phyloP scores from a whole-genome alignment of 495 filamentous ascomycete species.

The Aspergillus affinis region DNA sequence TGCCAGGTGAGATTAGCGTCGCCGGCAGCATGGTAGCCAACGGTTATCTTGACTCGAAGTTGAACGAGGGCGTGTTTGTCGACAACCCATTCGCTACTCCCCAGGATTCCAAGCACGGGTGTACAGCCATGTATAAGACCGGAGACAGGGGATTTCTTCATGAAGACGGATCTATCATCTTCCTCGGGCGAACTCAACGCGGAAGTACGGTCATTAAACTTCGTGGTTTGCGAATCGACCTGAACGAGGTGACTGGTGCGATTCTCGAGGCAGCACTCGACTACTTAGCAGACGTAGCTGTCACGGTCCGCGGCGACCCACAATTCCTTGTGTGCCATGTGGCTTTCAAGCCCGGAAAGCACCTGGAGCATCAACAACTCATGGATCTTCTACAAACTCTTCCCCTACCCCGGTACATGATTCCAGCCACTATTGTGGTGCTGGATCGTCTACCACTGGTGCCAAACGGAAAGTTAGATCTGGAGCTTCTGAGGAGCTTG shows the following conservation, averaged over 20 bases:
- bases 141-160: slow-evolving; percentile 18
- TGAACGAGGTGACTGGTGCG: slow-evolving; percentile 41
- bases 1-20: slow-evolving; percentile 38
- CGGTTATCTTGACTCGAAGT: slow-evolving; percentile 35
- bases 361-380: background rate
- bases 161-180: slow-evolving; percentile 28
- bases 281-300: slow-evolving; percentile 28
- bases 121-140: slow-evolving; percentile 27
- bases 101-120: slow-evolving; percentile 10
- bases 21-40: slow-evolving; percentile 35
- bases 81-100: background rate
- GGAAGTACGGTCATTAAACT: slow-evolving; percentile 49
- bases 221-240: slow-evolving; percentile 49
- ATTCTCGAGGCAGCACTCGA: slow-evolving; percentile 29
- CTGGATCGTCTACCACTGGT: slow-evolving; percentile 39
- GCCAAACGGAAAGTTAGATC: slow-evolving; percentile 38
- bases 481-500: background rate
- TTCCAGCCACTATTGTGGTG: slow-evolving; percentile 30
- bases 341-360: slow-evolving; percentile 4
- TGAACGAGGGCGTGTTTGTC: background rate
- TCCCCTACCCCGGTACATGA: slow-evolving; percentile 43
- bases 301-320: slow-evolving; percentile 15
- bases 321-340: slow-evolving; percentile 36
- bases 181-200: slow-evolving; percentile 28
- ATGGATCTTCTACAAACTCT: slow-evolving; percentile 14